Conservation (phyloP, 306 rosid genomes). For the Pachyrhizus erosus region DNA sequence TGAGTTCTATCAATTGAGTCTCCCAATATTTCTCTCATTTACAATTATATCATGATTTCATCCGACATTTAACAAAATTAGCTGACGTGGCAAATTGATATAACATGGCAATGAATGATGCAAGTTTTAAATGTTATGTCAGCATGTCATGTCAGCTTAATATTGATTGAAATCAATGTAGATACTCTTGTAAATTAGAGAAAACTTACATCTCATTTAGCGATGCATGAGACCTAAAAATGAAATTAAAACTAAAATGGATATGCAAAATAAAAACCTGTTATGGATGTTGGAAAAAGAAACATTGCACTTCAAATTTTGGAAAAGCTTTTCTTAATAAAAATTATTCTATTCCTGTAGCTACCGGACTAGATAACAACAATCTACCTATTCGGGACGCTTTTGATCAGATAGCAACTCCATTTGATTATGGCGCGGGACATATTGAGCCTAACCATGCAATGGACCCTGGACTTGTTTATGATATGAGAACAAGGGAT, state of each 20-base stretch:
- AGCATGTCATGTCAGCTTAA: too few species aligned
- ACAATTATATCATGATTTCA: too few species aligned
- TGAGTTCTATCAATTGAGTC: too few species aligned
- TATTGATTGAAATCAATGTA: too few species aligned
- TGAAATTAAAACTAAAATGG: background rate
- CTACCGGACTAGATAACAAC: constrained; percentile 49
- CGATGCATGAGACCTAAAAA: background rate
- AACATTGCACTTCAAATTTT: background rate
- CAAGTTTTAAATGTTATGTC: background rate
- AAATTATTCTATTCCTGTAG: constrained; percentile 37
- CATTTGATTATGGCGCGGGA: constrained; percentile 68
- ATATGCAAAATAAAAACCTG: background rate
- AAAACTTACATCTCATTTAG: background rate
- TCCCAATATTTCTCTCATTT: too few species aligned
- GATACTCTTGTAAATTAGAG: background rate
- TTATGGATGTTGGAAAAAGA: background rate
- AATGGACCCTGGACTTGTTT: constrained; percentile 69
- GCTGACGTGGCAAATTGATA: background rate
- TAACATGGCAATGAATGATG: too few species aligned
- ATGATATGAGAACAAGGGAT: constrained; percentile 51
- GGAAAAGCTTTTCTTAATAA: background rate
- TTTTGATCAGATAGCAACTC: constrained; percentile 48
- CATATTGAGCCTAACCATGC: constrained; percentile 66
- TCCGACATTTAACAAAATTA: background rate
- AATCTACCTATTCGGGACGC: constrained; percentile 45